phyloP scores from a whole-genome alignment of 495 filamentous ascomycete species.

The Glutinoglossum americanum region DNA sequence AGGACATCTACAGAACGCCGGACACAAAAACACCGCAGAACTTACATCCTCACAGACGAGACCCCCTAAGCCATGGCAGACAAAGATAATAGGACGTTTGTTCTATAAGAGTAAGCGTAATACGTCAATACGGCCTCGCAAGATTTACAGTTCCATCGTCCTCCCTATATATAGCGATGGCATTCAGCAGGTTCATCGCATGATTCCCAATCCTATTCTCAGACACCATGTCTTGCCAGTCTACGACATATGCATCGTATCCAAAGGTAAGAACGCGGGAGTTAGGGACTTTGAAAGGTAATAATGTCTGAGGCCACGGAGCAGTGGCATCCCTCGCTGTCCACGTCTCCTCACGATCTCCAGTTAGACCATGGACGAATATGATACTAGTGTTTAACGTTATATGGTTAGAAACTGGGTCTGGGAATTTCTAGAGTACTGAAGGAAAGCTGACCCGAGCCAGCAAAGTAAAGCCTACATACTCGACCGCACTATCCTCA shows the following conservation, averaged over 20 bases:
- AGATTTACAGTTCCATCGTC: slow-evolving; percentile 9
- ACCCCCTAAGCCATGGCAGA: slow-evolving; percentile 69
- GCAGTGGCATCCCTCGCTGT: slow-evolving; percentile 19
- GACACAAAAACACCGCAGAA: neutral
- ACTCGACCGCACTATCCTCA: neutral
- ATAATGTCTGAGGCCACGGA: slow-evolving; percentile 53
- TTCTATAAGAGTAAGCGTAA: slow-evolving; percentile 4
- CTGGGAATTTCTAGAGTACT: too few species aligned
- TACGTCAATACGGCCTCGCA: neutral
- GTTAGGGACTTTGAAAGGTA: slow-evolving; percentile 34
- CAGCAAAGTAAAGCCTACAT: too few species aligned
- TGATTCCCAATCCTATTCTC: slow-evolving; percentile 66
- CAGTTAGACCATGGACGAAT: slow-evolving; percentile 65
- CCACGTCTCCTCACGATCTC: slow-evolving; percentile 57
- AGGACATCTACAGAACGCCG: neutral
- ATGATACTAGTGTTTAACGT: too few species aligned
- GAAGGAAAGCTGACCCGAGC: too few species aligned
- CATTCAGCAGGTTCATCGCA: slow-evolving; percentile 51
- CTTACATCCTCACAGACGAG: slow-evolving; percentile 22
- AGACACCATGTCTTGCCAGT: slow-evolving; percentile 25
- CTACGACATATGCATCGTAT: slow-evolving; percentile 58
- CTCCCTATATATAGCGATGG: slow-evolving; percentile 14
- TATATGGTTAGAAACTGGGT: too few species aligned
- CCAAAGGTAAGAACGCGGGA: slow-evolving; percentile 58
- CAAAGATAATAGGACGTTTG: slow-evolving; percentile 54